phyloP scores from a whole-genome alignment of 1,139 yeast genomes.

The Candida smagusa region DNA sequence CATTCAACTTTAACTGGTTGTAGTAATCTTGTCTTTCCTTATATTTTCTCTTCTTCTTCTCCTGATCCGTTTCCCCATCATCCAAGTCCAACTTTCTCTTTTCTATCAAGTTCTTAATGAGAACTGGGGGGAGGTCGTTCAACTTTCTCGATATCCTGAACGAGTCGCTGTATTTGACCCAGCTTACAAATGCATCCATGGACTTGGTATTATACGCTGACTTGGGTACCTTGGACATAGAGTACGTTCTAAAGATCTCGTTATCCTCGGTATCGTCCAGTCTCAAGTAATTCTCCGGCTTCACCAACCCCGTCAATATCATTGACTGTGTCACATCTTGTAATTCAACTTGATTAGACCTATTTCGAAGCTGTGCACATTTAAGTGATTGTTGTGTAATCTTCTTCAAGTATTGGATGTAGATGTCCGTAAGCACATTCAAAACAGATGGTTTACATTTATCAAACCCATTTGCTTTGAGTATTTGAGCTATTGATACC shows the following conservation, averaged over 20 bases:
- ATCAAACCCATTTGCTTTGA: conserved; percentile 25
- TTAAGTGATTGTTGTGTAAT: conserved; percentile 12
- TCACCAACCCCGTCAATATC: conserved; percentile 17
- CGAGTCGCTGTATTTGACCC: conserved; percentile 33
- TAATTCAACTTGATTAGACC: conserved; percentile 13
- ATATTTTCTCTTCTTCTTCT: conserved; percentile 16
- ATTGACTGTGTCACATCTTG: conserved; percentile 21
- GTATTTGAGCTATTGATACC: conserved; percentile 22
- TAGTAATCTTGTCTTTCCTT: conserved; percentile 37
- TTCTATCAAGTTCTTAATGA: conserved; percentile 36
- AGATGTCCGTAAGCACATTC: conserved; percentile 20
- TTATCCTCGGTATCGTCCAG: conserved; percentile 15
- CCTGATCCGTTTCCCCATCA: conserved; percentile 30
- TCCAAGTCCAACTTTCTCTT: conserved; percentile 29
- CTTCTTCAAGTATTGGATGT: conserved; percentile 18
- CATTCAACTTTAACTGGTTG: conserved; percentile 31
- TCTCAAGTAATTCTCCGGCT: conserved; percentile 15
- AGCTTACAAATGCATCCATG: conserved; percentile 33
- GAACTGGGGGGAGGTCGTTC: conserved; percentile 30
- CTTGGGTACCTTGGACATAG: conserved; percentile 13
- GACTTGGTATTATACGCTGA: conserved; percentile 36
- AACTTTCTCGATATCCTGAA: conserved; percentile 24
- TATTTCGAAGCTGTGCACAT: conserved; percentile 16
- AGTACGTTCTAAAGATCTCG: conserved; percentile 13
- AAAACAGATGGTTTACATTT: conserved; percentile 25